A percentile compares a stretch with the other conserved stretches of the same genome.
Evolutionary conservation across 2,329 filamentous ascomycete genomes (phyloP).

Genomic region (Penicillium sp.): DNA sequence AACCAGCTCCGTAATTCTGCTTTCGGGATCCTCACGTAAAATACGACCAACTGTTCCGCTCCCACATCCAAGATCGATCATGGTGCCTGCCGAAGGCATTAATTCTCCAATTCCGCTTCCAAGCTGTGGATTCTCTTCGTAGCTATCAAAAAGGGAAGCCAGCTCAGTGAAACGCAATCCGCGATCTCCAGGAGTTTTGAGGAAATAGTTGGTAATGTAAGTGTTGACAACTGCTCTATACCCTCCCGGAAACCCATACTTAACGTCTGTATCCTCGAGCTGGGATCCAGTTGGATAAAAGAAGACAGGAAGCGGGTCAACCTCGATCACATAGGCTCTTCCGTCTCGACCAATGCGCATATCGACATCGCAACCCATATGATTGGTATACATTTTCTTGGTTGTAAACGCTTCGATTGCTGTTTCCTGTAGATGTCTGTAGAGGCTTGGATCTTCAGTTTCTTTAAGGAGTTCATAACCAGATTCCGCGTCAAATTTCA

Average conservation of each 20-base stretch:
- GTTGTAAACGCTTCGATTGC: slow-evolving; percentile 25
- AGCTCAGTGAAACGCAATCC: background rate
- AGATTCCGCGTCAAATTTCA: slow-evolving; percentile 26
- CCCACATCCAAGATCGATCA: slow-evolving; percentile 27
- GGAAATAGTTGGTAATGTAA: slow-evolving; percentile 26
- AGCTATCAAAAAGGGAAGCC: background rate
- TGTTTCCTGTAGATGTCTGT: slow-evolving; percentile 22
- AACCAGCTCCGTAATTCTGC: slow-evolving; percentile 5
- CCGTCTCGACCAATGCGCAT: slow-evolving; percentile 23
- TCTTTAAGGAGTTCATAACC: slow-evolving; percentile 16
- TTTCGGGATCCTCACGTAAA: slow-evolving; percentile 11
- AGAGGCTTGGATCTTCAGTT: slow-evolving; percentile 22
- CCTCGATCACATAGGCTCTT: slow-evolving; percentile 26
- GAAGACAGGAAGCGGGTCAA: slow-evolving; percentile 27
- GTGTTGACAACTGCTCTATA: slow-evolving; percentile 25
- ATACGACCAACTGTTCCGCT: slow-evolving; percentile 23
- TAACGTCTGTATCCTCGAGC: slow-evolving; percentile 20
- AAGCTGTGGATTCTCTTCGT: background rate
- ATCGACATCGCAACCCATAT: slow-evolving; percentile 29
- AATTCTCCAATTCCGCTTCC: background rate
- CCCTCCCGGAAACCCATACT: slow-evolving; percentile 21
- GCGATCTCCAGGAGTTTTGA: slow-evolving; percentile 4
- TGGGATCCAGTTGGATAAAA: slow-evolving; percentile 21
- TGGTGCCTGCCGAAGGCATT: slow-evolving; percentile 11
- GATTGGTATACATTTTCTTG: slow-evolving; percentile 19